Percentiles rank a stretch among this genome's conserved stretches.
These are phyloP conservation scores for Eucalyptus guilfoylei DNA, from an alignment of 345 rosid genomes.

Conservation along the genomic window DNA sequence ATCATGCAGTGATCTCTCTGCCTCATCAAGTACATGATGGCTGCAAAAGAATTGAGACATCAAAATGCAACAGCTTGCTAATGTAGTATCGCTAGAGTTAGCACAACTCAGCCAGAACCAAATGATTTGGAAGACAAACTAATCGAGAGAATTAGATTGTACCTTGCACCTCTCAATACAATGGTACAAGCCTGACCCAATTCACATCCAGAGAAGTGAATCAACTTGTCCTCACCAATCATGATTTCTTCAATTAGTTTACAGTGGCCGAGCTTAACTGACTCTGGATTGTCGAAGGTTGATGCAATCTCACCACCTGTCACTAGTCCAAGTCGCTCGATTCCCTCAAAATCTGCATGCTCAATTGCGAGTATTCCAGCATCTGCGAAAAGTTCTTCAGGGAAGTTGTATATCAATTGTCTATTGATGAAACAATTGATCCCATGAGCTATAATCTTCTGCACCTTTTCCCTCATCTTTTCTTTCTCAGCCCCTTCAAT, in stretches of 20 bases:
- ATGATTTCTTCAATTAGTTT: slow-evolving; percentile 93
- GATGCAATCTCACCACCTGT: slow-evolving; percentile 99
- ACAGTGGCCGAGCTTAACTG: slow-evolving; percentile 95
- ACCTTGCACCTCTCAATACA: slow-evolving; percentile 96
- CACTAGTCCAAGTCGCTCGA: slow-evolving; percentile 86
- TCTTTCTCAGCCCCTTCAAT: slow-evolving; percentile 99
- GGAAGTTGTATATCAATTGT: slow-evolving; percentile 96
- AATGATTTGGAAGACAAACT: not conserved
- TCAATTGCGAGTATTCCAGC: slow-evolving; percentile 97
- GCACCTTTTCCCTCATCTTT: slow-evolving; percentile 97
- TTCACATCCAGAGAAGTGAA: slow-evolving; percentile 93
- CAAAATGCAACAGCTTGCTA: not conserved
- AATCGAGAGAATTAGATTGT: not conserved
- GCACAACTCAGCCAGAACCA: not conserved
- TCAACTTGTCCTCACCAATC: slow-evolving; percentile 98
- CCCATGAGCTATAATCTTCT: slow-evolving; percentile 83
- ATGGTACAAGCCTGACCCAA: slow-evolving; percentile 98
- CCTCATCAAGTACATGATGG: slow-evolving; percentile 95
- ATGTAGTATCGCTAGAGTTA: not conserved
- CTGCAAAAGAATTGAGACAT: slow-evolving; percentile 21
- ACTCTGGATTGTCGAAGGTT: slow-evolving; percentile 96
- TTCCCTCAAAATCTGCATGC: slow-evolving; percentile 99
- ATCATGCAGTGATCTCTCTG: slow-evolving; percentile 95
- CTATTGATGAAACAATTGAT: slow-evolving; percentile 98
- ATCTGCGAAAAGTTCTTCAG: slow-evolving; percentile 95